Percentiles rank a stretch among this genome's conserved stretches.
These are phyloP conservation scores for Candida neerlandica DNA, from an alignment of 1,139 yeast species.

Conservation along the genomic window DNA sequence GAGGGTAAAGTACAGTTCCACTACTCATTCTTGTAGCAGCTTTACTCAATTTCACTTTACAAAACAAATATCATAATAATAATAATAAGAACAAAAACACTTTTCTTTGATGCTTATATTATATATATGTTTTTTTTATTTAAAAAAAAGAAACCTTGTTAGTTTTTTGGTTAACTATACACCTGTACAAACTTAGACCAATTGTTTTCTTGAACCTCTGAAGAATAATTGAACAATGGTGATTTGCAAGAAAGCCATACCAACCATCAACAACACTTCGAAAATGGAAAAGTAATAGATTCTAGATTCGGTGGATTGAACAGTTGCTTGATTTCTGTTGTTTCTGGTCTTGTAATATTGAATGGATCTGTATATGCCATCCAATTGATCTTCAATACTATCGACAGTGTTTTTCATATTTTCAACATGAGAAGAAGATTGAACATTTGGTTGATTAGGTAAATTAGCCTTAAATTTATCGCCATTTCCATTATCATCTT, in stretches of 20 bases:
- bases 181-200: conserved; percentile 46
- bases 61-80: too few species aligned
- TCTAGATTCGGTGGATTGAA: conserved; percentile 82
- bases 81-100: too few species aligned
- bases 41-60: too few species aligned
- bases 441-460: conserved; percentile 63
- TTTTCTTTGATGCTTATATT: too few species aligned
- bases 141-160: too few species aligned
- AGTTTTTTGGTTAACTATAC: too few species aligned
- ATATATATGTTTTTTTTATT: too few species aligned
- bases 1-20: too few species aligned
- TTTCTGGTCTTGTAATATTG: conserved; percentile 92
- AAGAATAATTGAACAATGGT: conserved; percentile 83
- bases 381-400: conserved; percentile 68
- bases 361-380: conserved; percentile 62
- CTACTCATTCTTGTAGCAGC: too few species aligned
- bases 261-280: conserved; percentile 80
- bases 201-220: conserved; percentile 79
- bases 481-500: conserved; percentile 40
- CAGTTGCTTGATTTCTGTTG: conserved; percentile 89
- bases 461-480: conserved; percentile 58
- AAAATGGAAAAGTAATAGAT: conserved; percentile 82
- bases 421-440: conserved; percentile 61
- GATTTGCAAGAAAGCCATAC: conserved; percentile 85
- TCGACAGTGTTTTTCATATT: conserved; percentile 60